Evolutionary conservation across 352 stramenopile genomes (phyloP).

Genomic region (Phytophthora sp.): DNA sequence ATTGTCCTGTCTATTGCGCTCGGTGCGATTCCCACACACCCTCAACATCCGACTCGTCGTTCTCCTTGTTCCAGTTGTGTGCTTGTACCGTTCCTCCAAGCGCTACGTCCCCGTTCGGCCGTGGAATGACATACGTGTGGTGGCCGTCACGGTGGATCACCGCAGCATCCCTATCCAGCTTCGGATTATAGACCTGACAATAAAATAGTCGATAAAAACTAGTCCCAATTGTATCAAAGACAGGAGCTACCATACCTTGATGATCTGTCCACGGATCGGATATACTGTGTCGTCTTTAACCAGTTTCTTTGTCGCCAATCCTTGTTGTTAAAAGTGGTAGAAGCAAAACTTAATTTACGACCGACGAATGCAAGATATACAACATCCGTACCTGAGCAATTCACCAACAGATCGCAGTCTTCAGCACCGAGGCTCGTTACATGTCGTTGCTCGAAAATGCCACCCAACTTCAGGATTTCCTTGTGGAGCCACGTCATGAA

Average conservation of each 20-base stretch:
- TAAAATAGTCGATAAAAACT: background rate
- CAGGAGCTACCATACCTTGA: constrained; percentile 44
- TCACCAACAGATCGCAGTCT: constrained; percentile 59
- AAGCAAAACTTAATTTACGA: too few species aligned
- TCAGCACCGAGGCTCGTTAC: constrained; percentile 45
- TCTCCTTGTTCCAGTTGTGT: constrained; percentile 57
- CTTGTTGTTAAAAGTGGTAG: constrained; percentile 13
- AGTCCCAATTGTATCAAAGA: background rate
- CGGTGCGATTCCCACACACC: constrained; percentile 62
- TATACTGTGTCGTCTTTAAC: constrained; percentile 50
- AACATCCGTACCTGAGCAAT: constrained; percentile 57
- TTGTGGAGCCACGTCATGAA: constrained; percentile 60
- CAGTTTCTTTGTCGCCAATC: constrained; percentile 51
- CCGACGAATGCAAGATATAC: too few species aligned
- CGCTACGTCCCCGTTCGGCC: constrained; percentile 62
- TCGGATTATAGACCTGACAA: constrained; percentile 44
- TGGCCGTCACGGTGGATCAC: constrained; percentile 46
- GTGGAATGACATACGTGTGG: constrained; percentile 77
- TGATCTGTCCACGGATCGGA: constrained; percentile 72
- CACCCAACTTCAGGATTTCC: constrained; percentile 54
- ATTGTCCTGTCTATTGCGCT: too few species aligned
- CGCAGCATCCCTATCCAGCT: constrained; percentile 57
- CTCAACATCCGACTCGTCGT: constrained; percentile 46
- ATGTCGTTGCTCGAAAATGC: constrained; percentile 51
- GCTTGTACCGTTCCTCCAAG: constrained; percentile 70